Base-by-base conservation (phyloP, 202 grass and related monocot species). In the Panicum hallii region DNA sequence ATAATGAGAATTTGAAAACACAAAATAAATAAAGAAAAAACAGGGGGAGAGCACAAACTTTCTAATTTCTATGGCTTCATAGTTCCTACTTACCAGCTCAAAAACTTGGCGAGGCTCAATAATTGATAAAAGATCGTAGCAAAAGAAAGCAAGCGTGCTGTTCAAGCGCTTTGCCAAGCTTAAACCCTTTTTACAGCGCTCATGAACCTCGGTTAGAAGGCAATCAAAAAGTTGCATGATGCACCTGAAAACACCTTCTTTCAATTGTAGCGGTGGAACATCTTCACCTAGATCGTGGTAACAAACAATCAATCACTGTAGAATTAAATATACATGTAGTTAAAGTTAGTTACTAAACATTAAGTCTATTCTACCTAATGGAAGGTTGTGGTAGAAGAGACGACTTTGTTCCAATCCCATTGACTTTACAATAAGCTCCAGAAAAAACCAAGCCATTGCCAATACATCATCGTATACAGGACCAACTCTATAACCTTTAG, bases 371-470 rank as follows among this genome's bases (percentile, higher is more conserved):
- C 23, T 92, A 99, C 97, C 97, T 81, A 89, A 87, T 55, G 97
- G 93, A 90, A 99, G 90, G 80, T 95, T 96, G 75, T 96, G 91
- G 77, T 91, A 91, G 87, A 92, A 99, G 64, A 96, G 93, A 79
- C 88, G 84, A 77, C 90, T 94, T 90, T 99, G 97, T 54, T 99
- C 97, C 82, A 99, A 86, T 70, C 92, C 91, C 93, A 96, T 96
- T 86, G 97, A 99, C 88, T 99, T 99, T 34, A 96, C 97, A 89
- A 96, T 92, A 85, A 99, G 93, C 84, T 99, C 97, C 90, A 99
- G 83, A 86, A 99, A 99, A 88, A 99, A 99, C 97, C 97, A 99
- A 79, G 97, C 91, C 97, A 99, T 99, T 83, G 97, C 93, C 90
- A 99, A 87, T 17, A 99, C 97, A 91, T 99, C 97, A 91, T 99